Evolutionary conservation across 805 yeast species (phyloP), one percentile per base, ranked within the genome.

Genomic region (Wickerhamiella azymoides): DNA sequence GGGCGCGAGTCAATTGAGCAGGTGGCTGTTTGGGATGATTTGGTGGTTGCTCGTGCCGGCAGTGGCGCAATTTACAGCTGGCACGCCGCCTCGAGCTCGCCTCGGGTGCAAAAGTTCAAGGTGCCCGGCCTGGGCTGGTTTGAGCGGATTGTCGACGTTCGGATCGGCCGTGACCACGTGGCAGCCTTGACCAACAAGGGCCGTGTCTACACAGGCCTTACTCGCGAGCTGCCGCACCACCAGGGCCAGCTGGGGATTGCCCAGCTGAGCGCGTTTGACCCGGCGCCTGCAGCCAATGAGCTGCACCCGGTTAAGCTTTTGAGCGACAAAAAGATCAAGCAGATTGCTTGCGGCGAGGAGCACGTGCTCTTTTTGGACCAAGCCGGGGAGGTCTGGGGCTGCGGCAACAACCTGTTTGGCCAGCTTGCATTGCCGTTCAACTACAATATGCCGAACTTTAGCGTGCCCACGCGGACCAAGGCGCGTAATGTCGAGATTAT

Each of bases 191-290:
- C 84, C 0, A 64, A 69, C 35, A 57, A 68, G 10, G 86, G 88
- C 1, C 68, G 74, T 28, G 77, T 83, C 0, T 80, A 70, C 52
- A 67, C 83, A 1, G 67, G 76, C 10, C 72, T 83, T 13, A 77
- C 93, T 0, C 52, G 56, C 11, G 52, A 52, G 1, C 43, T 45
- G 3, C 48, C 47, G 10, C 59, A 65, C n/a, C 62, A 67, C 5
- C 59, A 57, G 53, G 97, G 97, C 3, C 96, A 92, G 63, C 84
- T 73, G 62, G 97, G 96, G 16, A 61, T 84, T 13, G 92, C 94
- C 1, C 62, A 66, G 11, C 74, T 68, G 51, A 76, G 94, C 1
- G 88, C 83, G 47, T 77, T 77, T 55, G 75, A 73, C 48, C 51
- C 61, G 4, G 70, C 74, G 0, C 83, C 86, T 6, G 51, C 53